These are phyloP conservation scores for Lecanosticta acicola DNA, from an alignment of 2,329 filamentous ascomycete genomes.

Conservation along the genomic window DNA sequence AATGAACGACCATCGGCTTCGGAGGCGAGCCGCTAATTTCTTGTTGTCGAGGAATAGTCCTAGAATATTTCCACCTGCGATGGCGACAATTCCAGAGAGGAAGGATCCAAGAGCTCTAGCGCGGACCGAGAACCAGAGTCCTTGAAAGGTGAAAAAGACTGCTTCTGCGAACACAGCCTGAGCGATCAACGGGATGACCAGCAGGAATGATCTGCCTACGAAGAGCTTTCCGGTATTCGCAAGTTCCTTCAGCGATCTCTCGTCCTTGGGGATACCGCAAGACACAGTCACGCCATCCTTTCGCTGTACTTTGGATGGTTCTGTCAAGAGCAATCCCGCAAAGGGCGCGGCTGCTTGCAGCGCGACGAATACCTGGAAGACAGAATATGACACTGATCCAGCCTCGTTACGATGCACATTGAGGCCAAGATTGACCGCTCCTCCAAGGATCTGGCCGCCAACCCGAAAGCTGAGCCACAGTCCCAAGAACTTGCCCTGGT, in stretches of 20 bases:
- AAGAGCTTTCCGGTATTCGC: conserved; percentile 56
- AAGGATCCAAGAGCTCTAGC: conserved; percentile 66
- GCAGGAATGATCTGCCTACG: conserved; percentile 55
- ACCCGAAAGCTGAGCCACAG: conserved; percentile 62
- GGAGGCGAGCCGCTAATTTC: conserved; percentile 48
- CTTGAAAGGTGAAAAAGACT: conserved; percentile 60
- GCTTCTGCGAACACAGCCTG: conserved; percentile 67
- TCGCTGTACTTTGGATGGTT: conserved; percentile 57
- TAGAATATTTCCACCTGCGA: conserved; percentile 60
- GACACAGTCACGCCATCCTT: conserved; percentile 59
- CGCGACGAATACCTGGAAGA: conserved; percentile 65
- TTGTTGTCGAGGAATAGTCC: conserved; percentile 61
- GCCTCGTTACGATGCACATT: conserved; percentile 54
- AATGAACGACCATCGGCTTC: conserved; percentile 53
- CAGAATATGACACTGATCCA: conserved; percentile 62
- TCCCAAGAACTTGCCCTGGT: conserved; percentile 58
- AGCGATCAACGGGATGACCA: conserved; percentile 62
- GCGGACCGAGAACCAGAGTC: conserved; percentile 64
- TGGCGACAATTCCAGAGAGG: conserved; percentile 61
- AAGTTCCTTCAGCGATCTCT: conserved; percentile 55
- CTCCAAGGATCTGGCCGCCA: conserved; percentile 63
- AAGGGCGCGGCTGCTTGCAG: conserved; percentile 62
- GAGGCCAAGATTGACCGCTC: conserved; percentile 64
- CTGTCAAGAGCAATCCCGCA: conserved; percentile 58
- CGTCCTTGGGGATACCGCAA: conserved; percentile 47